phyloP scores from a whole-genome alignment of 208 protist genomes.

The Novymonas esmeraldas region DNA sequence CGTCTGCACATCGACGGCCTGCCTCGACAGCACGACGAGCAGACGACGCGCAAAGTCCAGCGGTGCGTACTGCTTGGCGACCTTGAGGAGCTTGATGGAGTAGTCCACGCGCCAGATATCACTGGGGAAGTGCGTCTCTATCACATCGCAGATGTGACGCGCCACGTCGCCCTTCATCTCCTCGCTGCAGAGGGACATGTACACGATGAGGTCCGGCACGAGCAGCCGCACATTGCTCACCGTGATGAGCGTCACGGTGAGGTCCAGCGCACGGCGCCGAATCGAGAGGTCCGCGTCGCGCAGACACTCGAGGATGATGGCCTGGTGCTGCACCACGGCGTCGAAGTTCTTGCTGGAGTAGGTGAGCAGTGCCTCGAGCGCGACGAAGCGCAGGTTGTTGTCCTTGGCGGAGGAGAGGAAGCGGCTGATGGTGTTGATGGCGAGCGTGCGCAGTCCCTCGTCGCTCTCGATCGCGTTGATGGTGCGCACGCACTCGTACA shows the following conservation, averaged over 20 bases:
- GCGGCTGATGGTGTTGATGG: constrained; percentile 98
- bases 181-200: constrained; percentile 90
- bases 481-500: constrained; percentile 98
- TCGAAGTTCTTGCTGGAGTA: constrained; percentile 89
- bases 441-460: constrained; percentile 89
- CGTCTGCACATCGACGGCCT: constrained; percentile 86
- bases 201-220: constrained; percentile 95
- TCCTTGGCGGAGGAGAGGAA: constrained; percentile 96
- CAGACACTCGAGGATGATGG: constrained; percentile 96
- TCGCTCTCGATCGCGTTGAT: constrained; percentile 98
- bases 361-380: constrained; percentile 93
- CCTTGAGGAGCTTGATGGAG: constrained; percentile 92
- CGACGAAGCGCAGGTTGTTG: constrained; percentile 99
- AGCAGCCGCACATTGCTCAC: constrained; percentile 93
- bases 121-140: constrained; percentile 93
- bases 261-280: constrained; percentile 94
- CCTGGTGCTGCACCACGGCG: constrained; percentile 91
- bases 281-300: constrained; percentile 97
- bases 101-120: constrained; percentile 97
- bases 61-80: constrained; percentile 71
- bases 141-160: constrained; percentile 90
- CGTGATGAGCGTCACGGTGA: constrained; percentile 97
- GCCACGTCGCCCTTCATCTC: constrained; percentile 96
- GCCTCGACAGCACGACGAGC: constrained; percentile 88
- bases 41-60: constrained; percentile 81